These are phyloP conservation scores for Prosopis cineraria DNA, from an alignment of 306 rosid genomes.

Conservation along the genomic window DNA sequence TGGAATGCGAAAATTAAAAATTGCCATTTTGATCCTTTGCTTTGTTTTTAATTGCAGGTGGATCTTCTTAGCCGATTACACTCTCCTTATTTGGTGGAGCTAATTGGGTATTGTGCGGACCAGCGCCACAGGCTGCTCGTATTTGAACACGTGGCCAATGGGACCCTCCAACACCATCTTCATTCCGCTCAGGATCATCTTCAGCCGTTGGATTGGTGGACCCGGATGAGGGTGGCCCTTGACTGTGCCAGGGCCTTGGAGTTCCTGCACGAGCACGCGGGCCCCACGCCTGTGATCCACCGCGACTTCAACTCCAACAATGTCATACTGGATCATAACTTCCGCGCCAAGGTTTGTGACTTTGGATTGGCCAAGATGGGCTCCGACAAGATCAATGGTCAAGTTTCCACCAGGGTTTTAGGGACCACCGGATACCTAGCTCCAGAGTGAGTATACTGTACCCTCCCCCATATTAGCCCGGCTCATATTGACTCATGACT, in stretches of 20 bases:
- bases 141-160: slow-evolving; percentile 77
- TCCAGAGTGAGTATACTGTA: slow-evolving; percentile 86
- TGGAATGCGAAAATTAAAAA: neutral
- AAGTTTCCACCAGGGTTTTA: slow-evolving; percentile 76
- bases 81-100: slow-evolving; percentile 76
- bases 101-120: slow-evolving; percentile 97
- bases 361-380: slow-evolving; percentile 91
- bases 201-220: slow-evolving; percentile 84
- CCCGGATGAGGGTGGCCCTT: slow-evolving; percentile 90
- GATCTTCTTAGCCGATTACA: slow-evolving; percentile 83
- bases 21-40: neutral
- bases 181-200: slow-evolving; percentile 45
- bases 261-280: slow-evolving; percentile 81
- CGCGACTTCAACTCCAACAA: slow-evolving; percentile 83
- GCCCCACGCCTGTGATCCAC: slow-evolving; percentile 83
- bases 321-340: slow-evolving; percentile 69
- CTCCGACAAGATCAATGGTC: slow-evolving; percentile 83
- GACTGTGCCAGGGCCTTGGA: slow-evolving; percentile 93
- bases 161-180: slow-evolving; percentile 75
- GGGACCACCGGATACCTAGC: slow-evolving; percentile 98
- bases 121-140: slow-evolving; percentile 83
- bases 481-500: too few species aligned
- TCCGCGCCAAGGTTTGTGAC: slow-evolving; percentile 87
- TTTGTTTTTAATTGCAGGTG: slow-evolving; percentile 55
- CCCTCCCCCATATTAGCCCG: neutral